Evolutionary conservation across 352 stramenopile genomes (phyloP).

Genomic region (Pythium volutum): DNA sequence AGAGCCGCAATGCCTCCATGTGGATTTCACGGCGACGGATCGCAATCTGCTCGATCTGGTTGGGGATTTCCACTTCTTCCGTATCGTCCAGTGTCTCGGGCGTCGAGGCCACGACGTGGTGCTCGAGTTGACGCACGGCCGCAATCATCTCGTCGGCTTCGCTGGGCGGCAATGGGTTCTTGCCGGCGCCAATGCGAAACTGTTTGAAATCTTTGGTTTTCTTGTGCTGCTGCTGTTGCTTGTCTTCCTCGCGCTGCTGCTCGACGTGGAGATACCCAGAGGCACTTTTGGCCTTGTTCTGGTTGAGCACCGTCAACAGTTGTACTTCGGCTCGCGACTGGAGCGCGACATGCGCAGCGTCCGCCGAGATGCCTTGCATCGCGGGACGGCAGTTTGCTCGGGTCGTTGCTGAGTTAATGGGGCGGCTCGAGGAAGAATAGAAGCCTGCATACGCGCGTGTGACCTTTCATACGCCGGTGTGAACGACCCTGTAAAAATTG

Average conservation of each 20-base stretch:
- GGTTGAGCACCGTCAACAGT: constrained; percentile 43
- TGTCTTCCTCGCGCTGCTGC: constrained; percentile 32
- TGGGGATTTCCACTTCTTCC: constrained; percentile 8
- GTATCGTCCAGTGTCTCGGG: constrained; percentile 1
- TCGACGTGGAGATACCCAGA: constrained; percentile 45
- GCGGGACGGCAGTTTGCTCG: neutral
- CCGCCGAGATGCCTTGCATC: constrained; percentile 10
- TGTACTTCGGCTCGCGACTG: constrained; percentile 55
- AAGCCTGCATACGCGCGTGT: neutral
- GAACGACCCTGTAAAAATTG: constrained; percentile 1
- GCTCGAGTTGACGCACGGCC: constrained; percentile 51
- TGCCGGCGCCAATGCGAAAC: constrained; percentile 21
- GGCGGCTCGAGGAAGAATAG: neutral
- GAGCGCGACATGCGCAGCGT: constrained; percentile 16
- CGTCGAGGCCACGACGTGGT: constrained; percentile 33
- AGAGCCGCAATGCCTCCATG: constrained; percentile 47
- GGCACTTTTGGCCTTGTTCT: constrained; percentile 42
- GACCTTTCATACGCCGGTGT: constrained; percentile 7
- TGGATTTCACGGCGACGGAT: constrained; percentile 52
- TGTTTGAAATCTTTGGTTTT: constrained; percentile 24
- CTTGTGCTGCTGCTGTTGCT: constrained; percentile 19
- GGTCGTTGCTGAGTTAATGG: no score
- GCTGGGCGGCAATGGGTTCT: constrained; percentile 21
- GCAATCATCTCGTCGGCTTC: constrained; percentile 49
- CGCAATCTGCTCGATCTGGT: constrained; percentile 58